phyloP scores from a whole-genome alignment of 352 stramenopile species.

The Pythium folliculosum region DNA sequence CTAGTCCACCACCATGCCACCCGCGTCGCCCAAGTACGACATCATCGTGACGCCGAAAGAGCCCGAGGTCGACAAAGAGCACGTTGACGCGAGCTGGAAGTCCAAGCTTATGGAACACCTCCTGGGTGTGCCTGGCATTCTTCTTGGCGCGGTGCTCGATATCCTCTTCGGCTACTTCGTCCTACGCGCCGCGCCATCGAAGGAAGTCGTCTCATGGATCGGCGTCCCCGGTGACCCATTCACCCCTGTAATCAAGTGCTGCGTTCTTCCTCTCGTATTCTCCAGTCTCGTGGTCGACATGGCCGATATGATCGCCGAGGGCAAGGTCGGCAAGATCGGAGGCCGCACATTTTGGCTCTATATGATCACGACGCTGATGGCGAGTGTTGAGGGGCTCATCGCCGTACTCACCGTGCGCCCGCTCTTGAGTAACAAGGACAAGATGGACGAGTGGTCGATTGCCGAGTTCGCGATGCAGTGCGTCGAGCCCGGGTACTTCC shows the following conservation, averaged over 20 bases:
- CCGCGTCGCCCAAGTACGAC: no score
- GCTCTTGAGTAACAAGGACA: conserved; percentile 21
- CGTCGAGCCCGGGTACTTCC: conserved; percentile 24
- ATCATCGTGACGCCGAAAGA: no score
- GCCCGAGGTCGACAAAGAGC: no score
- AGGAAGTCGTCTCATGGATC: conserved; percentile 21
- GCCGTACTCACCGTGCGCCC: conserved; percentile 16
- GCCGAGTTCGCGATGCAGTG: conserved; percentile 25
- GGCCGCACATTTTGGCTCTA: conserved; percentile 37
- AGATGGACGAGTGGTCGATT: not conserved
- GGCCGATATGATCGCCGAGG: conserved; percentile 40
- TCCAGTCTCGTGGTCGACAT: conserved; percentile 38
- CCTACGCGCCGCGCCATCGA: conserved; percentile 6
- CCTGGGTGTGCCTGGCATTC: no score
- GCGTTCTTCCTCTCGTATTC: conserved; percentile 49
- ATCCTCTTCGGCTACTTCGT: conserved; percentile 13
- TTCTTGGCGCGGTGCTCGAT: no score
- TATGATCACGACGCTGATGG: conserved; percentile 14
- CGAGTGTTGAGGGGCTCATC: conserved; percentile 20
- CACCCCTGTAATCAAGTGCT: conserved; percentile 48
- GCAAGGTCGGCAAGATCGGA: conserved; percentile 38
- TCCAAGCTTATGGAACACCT: no score
- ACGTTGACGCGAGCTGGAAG: no score
- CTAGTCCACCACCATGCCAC: no score
- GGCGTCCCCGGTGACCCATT: conserved; percentile 42